These are phyloP conservation scores for Phlebiopsis flavidoalba DNA, from an alignment of 768 basidiomycete genomes.

Conservation along the genomic window DNA sequence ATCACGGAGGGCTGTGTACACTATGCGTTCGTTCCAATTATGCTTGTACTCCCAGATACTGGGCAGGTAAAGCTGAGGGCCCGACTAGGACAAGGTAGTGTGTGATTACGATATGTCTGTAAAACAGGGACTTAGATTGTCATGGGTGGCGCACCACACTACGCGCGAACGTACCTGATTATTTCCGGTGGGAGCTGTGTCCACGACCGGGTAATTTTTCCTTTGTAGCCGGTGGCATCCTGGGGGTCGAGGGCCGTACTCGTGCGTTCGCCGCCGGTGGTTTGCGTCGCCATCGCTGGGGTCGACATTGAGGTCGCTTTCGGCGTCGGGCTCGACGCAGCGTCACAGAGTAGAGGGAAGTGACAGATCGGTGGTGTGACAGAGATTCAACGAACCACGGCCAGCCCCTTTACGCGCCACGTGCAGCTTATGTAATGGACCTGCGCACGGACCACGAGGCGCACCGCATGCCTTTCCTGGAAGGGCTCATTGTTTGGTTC, in stretches of 20 bases:
- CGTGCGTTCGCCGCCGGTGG: constrained; percentile 10
- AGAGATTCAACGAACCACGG: constrained; percentile 6
- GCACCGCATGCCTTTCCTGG: background rate
- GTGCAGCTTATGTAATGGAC: background rate
- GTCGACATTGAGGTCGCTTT: constrained; percentile 13
- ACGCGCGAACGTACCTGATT: constrained; percentile 42
- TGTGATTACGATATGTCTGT: constrained; percentile 55
- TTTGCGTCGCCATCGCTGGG: constrained; percentile 10
- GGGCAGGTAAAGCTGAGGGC: constrained; percentile 41
- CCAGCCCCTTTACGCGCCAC: background rate
- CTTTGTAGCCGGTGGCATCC: constrained; percentile 36
- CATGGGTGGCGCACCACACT: constrained; percentile 28
- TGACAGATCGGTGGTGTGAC: constrained; percentile 28
- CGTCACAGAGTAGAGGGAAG: constrained; percentile 22
- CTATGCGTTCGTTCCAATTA: constrained; percentile 57
- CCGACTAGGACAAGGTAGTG: constrained; percentile 48
- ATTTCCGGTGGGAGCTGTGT: constrained; percentile 58
- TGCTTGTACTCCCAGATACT: constrained; percentile 43
- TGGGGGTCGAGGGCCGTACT: background rate
- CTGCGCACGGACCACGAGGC: constrained; percentile 8
- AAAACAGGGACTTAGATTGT: constrained; percentile 13
- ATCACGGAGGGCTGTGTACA: constrained; percentile 60
- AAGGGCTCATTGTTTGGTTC: background rate
- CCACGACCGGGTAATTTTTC: constrained; percentile 57
- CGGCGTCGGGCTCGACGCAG: constrained; percentile 11